phyloP scores from a whole-genome alignment of 1,284 basidiomycete species.

The Albatrellus sp. region DNA sequence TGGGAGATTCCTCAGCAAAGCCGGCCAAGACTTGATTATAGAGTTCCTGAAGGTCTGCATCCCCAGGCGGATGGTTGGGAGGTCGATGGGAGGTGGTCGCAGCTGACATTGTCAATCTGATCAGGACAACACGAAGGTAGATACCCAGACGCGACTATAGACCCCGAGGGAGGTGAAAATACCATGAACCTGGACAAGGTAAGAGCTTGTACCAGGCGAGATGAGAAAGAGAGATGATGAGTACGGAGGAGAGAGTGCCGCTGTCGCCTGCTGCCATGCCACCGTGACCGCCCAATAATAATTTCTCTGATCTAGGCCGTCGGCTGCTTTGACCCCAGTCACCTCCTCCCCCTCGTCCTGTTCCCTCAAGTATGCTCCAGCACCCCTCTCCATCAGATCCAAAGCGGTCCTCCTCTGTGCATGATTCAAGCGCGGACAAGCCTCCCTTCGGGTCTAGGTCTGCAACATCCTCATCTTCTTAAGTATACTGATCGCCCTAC shows the following conservation, averaged over 20 bases:
- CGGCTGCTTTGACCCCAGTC: background rate
- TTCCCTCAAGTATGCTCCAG: background rate
- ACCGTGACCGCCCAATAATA: too few relatives aligned
- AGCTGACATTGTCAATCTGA: slow-evolving; percentile 1
- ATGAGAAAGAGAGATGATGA: background rate
- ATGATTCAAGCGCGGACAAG: background rate
- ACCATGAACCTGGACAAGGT: too few relatives aligned
- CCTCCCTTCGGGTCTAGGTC: slow-evolving; percentile 11
- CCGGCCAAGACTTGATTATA: slow-evolving; percentile 12
- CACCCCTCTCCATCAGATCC: slow-evolving; percentile 1
- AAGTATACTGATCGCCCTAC: slow-evolving; percentile 1
- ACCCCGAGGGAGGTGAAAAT: background rate
- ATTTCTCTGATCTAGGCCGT: too few relatives aligned
- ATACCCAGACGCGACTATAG: background rate
- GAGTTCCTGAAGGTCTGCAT: slow-evolving; percentile 12
- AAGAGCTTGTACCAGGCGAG: too few relatives aligned
- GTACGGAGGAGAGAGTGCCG: too few relatives aligned
- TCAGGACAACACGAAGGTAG: background rate
- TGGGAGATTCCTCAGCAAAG: slow-evolving; percentile 12
- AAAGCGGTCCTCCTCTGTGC: slow-evolving; percentile 9
- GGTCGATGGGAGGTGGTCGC: slow-evolving; percentile 6
- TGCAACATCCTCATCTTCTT: background rate
- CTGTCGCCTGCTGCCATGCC: too few relatives aligned
- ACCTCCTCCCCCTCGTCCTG: background rate
- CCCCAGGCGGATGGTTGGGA: slow-evolving; percentile 7